These are phyloP conservation scores for Ambrosiella cleistominuta DNA, from an alignment of 2,329 filamentous ascomycete species.

Conservation along the genomic window DNA sequence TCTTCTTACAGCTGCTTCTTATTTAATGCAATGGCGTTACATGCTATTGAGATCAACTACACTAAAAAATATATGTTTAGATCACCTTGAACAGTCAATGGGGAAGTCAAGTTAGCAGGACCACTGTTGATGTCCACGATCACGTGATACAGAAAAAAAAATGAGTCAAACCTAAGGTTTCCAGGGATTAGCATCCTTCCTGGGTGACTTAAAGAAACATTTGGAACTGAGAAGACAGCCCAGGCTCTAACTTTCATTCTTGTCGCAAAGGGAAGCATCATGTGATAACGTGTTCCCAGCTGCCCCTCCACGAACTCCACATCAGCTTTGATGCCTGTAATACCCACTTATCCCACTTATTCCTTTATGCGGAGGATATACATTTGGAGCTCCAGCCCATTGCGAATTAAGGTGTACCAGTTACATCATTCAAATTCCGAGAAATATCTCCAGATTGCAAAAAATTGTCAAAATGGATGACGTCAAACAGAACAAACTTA, in stretches of 20 bases:
- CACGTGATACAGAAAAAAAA: neutral
- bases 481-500: slow-evolving; percentile 5
- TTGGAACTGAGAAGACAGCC: neutral
- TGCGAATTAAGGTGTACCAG: too few species aligned
- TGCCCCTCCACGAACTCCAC: slow-evolving; percentile 9
- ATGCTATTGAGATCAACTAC: too few species aligned
- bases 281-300: neutral
- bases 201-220: neutral
- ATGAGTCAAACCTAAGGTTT: neutral
- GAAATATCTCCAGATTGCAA: neutral
- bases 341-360: too few species aligned
- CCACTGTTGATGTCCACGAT: neutral
- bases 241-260: neutral
- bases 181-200: neutral
- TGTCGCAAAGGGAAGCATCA: neutral
- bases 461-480: neutral
- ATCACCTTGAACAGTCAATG: too few species aligned
- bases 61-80: too few species aligned
- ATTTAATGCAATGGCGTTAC: too few species aligned
- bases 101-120: too few species aligned
- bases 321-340: slow-evolving; percentile 9
- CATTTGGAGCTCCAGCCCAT: neutral
- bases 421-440: too few species aligned
- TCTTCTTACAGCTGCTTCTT: too few species aligned
- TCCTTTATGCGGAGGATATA: neutral